A percentile compares a stretch with the other conserved stretches of the same genome.
Evolutionary conservation across 179 eudicot species (phyloP).

Genomic region (Nepenthes alata): DNA sequence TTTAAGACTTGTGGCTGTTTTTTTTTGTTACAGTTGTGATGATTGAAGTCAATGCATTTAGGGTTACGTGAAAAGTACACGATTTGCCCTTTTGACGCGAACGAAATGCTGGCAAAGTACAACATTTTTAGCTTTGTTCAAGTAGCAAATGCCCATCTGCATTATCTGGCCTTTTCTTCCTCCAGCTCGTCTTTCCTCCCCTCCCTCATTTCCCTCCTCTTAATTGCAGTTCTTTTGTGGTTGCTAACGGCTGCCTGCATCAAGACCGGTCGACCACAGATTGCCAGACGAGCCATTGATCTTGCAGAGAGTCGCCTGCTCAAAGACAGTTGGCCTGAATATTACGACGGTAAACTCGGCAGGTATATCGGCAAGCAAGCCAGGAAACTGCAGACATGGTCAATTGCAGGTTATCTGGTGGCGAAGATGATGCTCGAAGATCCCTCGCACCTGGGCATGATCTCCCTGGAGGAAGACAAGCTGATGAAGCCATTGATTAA

Average conservation of each 20-base stretch:
- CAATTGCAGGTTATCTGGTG: conserved; percentile 64
- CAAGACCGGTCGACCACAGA: conserved; percentile 57
- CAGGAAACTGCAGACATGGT: conserved; percentile 57
- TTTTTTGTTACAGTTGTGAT: too few species aligned
- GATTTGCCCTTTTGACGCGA: too few species aligned
- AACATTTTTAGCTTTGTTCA: too few species aligned
- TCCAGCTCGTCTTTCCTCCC: too few species aligned
- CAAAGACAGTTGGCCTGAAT: conserved; percentile 61
- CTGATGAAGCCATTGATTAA: conserved; percentile 49
- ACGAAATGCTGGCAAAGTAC: too few species aligned
- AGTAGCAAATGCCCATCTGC: too few species aligned
- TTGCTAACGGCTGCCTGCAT: conserved; percentile 59
- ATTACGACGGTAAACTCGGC: conserved; percentile 52
- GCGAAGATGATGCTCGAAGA: conserved; percentile 76
- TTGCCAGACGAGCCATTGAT: conserved; percentile 50
- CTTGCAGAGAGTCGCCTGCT: conserved; percentile 41
- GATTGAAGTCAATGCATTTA: too few species aligned
- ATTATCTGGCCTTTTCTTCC: too few species aligned
- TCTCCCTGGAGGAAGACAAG: conserved; percentile 57
- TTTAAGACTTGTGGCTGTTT: too few species aligned
- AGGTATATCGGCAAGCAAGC: conserved; percentile 58
- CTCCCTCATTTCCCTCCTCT: background rate
- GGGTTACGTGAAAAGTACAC: too few species aligned
- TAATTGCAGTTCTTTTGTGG: conserved; percentile 53
- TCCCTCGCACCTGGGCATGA: conserved; percentile 63